These are phyloP conservation scores for Fusarium redolens DNA, from an alignment of 2,329 filamentous ascomycete species.

Conservation along the genomic window DNA sequence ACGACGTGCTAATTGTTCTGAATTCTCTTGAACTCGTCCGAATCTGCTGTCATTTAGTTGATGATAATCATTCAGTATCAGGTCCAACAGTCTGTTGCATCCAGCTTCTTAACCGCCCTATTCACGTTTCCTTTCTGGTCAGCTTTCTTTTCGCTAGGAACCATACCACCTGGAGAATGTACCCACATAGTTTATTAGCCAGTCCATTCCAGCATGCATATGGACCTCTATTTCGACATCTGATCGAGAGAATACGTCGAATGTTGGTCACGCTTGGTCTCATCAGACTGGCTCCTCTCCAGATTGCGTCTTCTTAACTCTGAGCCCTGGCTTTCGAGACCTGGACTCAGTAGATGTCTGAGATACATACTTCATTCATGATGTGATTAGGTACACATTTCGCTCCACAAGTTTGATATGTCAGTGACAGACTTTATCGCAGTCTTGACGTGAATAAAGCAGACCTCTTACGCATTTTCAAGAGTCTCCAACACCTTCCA, in stretches of 20 bases:
- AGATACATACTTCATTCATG: background rate
- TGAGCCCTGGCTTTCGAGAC: fast-evolving
- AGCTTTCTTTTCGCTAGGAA: background rate
- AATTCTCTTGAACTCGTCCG: too few relatives aligned
- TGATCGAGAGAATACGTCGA: fast-evolving
- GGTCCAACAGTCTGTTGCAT: fast-evolving
- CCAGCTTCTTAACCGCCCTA: fast-evolving
- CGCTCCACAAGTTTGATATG: fast-evolving
- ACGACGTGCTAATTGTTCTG: too few relatives aligned
- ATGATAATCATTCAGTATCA: background rate
- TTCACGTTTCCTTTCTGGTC: fast-evolving
- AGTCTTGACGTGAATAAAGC: too few relatives aligned
- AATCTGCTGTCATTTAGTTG: too few relatives aligned
- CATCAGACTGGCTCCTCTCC: fast-evolving
- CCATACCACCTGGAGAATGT: fast-evolving
- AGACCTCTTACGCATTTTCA: background rate
- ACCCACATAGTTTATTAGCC: too few relatives aligned
- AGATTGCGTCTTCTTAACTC: fast-evolving
- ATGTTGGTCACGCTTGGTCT: background rate
- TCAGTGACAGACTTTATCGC: background rate
- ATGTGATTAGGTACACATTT: fast-evolving
- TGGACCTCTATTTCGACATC: fast-evolving
- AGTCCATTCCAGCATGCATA: background rate
- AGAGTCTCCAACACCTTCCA: fast-evolving
- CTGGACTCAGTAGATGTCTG: fast-evolving